phyloP scores from a whole-genome alignment of 2,329 filamentous ascomycete species.

The Endoconidiophora laricicola region DNA sequence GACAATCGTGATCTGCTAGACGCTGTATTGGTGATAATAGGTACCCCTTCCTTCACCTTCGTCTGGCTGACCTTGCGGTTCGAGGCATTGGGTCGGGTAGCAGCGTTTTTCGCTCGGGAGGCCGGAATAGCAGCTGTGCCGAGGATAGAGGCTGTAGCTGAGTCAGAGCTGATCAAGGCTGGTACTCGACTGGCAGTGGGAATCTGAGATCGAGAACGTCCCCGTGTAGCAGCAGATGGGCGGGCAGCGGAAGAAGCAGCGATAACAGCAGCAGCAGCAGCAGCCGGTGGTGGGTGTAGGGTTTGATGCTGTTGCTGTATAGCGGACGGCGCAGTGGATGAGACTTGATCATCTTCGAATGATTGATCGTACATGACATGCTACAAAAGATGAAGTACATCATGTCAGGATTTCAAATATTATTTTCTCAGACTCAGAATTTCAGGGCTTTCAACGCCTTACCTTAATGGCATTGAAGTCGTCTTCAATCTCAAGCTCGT shows the following conservation, averaged over 20 bases:
- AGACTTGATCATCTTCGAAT: not conserved
- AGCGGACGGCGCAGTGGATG: too few relatives aligned
- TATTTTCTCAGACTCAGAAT: conserved; percentile 1
- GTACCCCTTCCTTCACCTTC: conserved; percentile 5
- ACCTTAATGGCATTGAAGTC: conserved; percentile 85
- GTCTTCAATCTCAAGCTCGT: conserved; percentile 58
- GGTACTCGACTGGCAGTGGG: not conserved
- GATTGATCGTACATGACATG: conserved; percentile 9
- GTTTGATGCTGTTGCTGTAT: not conserved
- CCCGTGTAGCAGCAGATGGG: not conserved
- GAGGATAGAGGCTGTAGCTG: not conserved
- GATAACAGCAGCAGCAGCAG: not conserved
- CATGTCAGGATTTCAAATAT: conserved; percentile 6
- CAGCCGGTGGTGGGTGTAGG: not conserved
- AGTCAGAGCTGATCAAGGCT: not conserved
- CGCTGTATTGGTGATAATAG: not conserved
- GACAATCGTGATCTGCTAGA: conserved; percentile 1
- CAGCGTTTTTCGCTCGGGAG: not conserved
- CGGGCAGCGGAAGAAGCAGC: not conserved
- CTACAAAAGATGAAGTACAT: conserved; percentile 3
- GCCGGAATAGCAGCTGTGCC: not conserved
- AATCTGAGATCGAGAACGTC: not conserved
- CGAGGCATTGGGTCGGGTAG: not conserved
- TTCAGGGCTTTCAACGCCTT: conserved; percentile 8
- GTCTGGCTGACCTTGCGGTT: conserved; percentile 7